These are phyloP conservation scores for Lotus japonicus DNA, from an alignment of 306 rosid genomes.

Conservation along the genomic window DNA sequence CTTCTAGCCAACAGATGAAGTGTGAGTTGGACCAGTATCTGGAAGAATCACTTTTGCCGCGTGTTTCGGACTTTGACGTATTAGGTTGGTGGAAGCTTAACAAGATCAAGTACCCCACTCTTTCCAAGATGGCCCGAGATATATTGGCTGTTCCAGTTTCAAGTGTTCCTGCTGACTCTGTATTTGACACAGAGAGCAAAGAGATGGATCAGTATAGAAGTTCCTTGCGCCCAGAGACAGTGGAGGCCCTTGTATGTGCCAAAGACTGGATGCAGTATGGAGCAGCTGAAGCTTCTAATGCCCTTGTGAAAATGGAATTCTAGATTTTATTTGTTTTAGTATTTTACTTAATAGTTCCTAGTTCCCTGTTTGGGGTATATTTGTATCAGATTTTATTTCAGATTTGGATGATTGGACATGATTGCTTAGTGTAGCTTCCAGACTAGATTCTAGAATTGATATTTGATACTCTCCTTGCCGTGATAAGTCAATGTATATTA, in stretches of 20 bases:
- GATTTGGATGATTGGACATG: slow-evolving; percentile 27
- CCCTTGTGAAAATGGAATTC: slow-evolving; percentile 56
- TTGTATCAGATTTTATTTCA: slow-evolving; percentile 18
- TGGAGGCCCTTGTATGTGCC: slow-evolving; percentile 86
- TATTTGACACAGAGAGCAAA: slow-evolving; percentile 46
- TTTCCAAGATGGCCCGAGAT: slow-evolving; percentile 93
- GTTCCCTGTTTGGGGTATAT: slow-evolving; percentile 9
- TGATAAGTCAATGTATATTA: neutral
- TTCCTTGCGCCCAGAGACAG: slow-evolving; percentile 78
- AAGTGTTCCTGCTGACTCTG: slow-evolving; percentile 48
- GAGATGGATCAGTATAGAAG: slow-evolving; percentile 76
- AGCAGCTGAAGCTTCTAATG: slow-evolving; percentile 36
- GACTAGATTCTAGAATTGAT: neutral
- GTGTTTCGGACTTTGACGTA: slow-evolving; percentile 76
- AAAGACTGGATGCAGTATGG: slow-evolving; percentile 90
- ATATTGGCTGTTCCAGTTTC: slow-evolving; percentile 68
- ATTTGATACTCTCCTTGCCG: neutral
- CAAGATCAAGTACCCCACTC: slow-evolving; percentile 85
- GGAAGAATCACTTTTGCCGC: slow-evolving; percentile 81
- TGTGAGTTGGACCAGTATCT: slow-evolving; percentile 89
- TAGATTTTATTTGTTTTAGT: slow-evolving; percentile 21
- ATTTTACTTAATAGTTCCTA: slow-evolving; percentile 13
- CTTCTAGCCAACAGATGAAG: slow-evolving; percentile 74
- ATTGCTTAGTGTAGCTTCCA: slow-evolving; percentile 14
- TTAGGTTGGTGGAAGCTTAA: slow-evolving; percentile 94